Conservation (phyloP, 2,329 filamentous ascomycete genomes). For the Macroventuria anomochaeta region DNA sequence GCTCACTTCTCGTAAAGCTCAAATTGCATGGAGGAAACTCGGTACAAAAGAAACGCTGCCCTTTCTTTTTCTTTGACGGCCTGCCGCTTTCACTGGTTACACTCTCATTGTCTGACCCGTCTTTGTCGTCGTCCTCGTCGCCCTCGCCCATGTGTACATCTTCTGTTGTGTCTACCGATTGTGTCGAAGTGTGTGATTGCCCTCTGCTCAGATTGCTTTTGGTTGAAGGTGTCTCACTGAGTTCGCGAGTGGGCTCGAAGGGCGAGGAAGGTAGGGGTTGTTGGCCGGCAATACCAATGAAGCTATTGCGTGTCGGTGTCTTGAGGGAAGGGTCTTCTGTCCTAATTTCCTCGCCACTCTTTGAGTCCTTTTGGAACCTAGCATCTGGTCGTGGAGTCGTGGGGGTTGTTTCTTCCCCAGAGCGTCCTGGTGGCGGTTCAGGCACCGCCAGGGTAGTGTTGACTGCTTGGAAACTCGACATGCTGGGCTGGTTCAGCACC, state of each 20-base stretch:
- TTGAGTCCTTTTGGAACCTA: constrained; percentile 51
- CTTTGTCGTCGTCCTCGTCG: constrained; percentile 69
- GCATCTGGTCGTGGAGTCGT: constrained; percentile 60
- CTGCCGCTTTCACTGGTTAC: constrained; percentile 67
- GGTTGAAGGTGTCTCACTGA: constrained; percentile 47
- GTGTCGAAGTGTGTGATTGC: constrained; percentile 66
- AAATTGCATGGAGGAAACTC: constrained; percentile 93
- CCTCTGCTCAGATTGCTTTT: constrained; percentile 57
- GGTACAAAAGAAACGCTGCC: constrained; percentile 93
- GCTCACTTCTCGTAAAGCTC: constrained; percentile 95
- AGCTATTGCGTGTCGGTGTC: constrained; percentile 68
- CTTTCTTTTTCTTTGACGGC: constrained; percentile 92
- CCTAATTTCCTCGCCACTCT: constrained; percentile 41
- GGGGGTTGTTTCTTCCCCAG: constrained; percentile 62
- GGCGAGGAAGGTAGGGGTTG: constrained; percentile 54
- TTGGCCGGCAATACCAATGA: constrained; percentile 56
- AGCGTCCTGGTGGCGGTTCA: constrained; percentile 51
- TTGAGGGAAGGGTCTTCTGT: constrained; percentile 55
- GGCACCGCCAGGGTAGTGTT: constrained; percentile 61
- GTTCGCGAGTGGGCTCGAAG: constrained; percentile 55
- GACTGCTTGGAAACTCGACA: constrained; percentile 67
- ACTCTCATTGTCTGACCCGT: constrained; percentile 59
- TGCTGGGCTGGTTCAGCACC: constrained; percentile 32
- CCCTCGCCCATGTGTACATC: constrained; percentile 81
- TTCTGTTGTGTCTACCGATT: constrained; percentile 67